Base-by-base conservation (phyloP, 306 rosid species). In the Vigna nakashimae region DNA sequence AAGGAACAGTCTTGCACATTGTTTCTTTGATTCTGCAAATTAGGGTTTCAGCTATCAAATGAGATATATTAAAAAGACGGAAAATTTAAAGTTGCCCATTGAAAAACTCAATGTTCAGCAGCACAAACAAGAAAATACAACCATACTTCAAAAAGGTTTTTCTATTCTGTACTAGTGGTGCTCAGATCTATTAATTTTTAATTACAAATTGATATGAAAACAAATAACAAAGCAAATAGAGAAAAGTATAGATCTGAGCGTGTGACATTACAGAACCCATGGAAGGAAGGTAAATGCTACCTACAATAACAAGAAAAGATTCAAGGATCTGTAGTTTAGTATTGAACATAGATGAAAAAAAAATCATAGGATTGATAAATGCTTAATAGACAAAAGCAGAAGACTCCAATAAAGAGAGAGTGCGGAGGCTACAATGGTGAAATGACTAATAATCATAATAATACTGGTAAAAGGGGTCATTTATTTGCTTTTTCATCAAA, bases 21-120 rank as follows among this genome's bases (percentile, higher is more conserved):
- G 55, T 62, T 55, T 18, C 2, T 36, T 49, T 72, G 12, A 45
- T 22, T 69, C 66, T 56, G 53, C 4, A 57, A 49, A 59, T 72
- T 84, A 81, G 88, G 84, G 83, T 74, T 74, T 74, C 59, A 53
- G 34, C 14, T 36, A 68, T 20, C 12, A 18, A 46, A 72, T 77
- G 49, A 24, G 55, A 69, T 52, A 22, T 40, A 69, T 52, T 38
- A 6, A 30, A 30, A 65, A 84, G 49, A 26, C n/a, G 71, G 36
- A 53, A 57, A 49, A n/a, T 4, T 20, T 20, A 6, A 48, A 57
- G 18, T 5, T 26, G 34, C 18, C 15, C 62, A 2, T n/a, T 49
- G 22, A 7, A 55, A 73, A 49, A 26, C 6, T 30, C 13, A 15
- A 38, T 40, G 30, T 62, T 71, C 7, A 24, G 50, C 67, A 51